Base-by-base conservation (phyloP, 441 rosid genomes). In the Pelargonium fulgidum region DNA sequence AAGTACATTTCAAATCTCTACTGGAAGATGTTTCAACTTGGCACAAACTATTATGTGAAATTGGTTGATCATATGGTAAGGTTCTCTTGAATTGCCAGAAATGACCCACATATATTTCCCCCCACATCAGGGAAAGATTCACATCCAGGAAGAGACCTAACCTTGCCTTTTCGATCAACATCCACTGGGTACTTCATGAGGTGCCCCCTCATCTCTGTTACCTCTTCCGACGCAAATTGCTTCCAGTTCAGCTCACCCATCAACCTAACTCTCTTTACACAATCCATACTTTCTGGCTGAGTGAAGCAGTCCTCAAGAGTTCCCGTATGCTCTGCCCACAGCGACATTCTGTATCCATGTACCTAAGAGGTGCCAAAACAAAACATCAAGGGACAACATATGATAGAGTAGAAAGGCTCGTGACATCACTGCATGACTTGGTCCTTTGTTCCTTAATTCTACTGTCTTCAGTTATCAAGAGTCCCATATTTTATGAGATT, bases 251-350 rank as follows among this genome's bases (percentile, higher is more conserved):
- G 73, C 80, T 89, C 95, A 0, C 83, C 90, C 71, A 88, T 59
- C 58, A 81, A 67, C 79, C 82, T 83, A 52, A 91, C 82, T 72
- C 83, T 86, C 58, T 83, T 82, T 20, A 91, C 96, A 56, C 99
- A 93, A 58, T 93, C 97, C 19, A 91, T 54, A 75, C 88, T 85
- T 74, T 87, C 95, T 0, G 99, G 95, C 41, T 63, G 75, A 0
- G 80, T 76, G 78, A 89, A 93, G 75, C 86, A 81, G 70, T 89
- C 91, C 61, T 93, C 97, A 0, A 88, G 64, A 5, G 70, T 68
- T 71, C 95, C 99, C 1, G 81, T 71, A 71, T 93, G 99, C 70
- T 93, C 99, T 22, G 96, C 96, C 99, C 99, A 93, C 22, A 93
- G 86, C 0, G 97, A 91, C 99, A 93, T 91, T 75, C 99, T 84